These are phyloP conservation scores for Metschnikowia similis DNA, from an alignment of 805 yeast genomes.

Conservation along the genomic window DNA sequence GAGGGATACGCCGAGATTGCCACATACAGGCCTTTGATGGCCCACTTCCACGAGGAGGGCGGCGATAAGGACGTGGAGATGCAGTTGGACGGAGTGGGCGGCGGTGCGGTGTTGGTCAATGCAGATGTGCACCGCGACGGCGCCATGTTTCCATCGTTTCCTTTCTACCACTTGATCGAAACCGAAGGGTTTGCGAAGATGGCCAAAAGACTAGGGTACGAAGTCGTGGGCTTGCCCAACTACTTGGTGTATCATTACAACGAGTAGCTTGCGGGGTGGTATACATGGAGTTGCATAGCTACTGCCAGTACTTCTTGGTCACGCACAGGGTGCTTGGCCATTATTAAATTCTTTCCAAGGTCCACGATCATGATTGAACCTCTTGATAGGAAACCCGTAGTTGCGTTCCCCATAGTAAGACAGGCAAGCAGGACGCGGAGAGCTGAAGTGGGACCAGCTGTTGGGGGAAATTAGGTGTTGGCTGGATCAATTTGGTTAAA, in stretches of 20 bases:
- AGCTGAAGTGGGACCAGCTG: too few relatives aligned
- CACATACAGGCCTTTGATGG: constrained; percentile 94
- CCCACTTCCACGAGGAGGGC: constrained; percentile 66
- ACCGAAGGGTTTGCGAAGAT: constrained; percentile 98
- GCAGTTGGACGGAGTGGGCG: constrained; percentile 96
- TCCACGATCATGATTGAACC: too few relatives aligned
- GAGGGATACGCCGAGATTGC: constrained; percentile 95
- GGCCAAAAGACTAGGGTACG: constrained; percentile 93
- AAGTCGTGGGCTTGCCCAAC: constrained; percentile 89
- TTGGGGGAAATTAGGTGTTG: too few relatives aligned
- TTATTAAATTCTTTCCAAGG: too few relatives aligned
- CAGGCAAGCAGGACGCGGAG: too few relatives aligned
- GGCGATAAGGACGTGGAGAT: constrained; percentile 66
- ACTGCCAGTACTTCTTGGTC: not conserved
- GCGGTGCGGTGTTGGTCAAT: constrained; percentile 91
- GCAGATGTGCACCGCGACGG: constrained; percentile 99
- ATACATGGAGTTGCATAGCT: not conserved
- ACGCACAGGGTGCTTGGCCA: too few relatives aligned
- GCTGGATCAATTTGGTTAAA: too few relatives aligned
- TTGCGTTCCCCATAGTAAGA: too few relatives aligned
- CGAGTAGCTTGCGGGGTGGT: constrained; percentile 41
- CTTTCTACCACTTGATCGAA: constrained; percentile 94
- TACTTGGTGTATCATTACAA: constrained; percentile 89
- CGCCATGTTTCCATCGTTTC: constrained; percentile 98
- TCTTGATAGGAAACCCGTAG: too few relatives aligned